phyloP scores from a whole-genome alignment of 768 basidiomycete genomes.

The Mrakia gelida region DNA sequence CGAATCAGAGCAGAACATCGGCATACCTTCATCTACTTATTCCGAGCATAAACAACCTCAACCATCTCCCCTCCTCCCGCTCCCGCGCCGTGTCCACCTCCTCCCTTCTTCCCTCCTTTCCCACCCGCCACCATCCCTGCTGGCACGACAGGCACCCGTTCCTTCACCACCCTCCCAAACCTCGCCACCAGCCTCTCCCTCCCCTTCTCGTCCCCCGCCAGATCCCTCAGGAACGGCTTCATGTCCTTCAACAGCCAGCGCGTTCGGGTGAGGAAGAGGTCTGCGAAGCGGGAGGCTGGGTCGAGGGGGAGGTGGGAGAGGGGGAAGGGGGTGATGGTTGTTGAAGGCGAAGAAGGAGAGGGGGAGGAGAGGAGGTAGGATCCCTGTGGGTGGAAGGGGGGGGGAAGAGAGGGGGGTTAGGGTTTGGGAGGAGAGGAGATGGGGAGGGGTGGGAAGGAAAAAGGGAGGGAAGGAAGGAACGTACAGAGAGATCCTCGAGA shows the following conservation, averaged over 20 bases:
- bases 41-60: conserved; percentile 15
- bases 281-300: conserved; percentile 73
- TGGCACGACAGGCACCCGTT: not conserved
- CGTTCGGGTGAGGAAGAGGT: conserved; percentile 64
- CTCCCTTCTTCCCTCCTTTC: conserved; percentile 16
- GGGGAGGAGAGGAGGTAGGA: conserved; percentile 59
- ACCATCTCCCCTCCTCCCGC: conserved; percentile 23
- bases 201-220: conserved; percentile 77
- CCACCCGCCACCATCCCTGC: not conserved
- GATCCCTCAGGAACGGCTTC: conserved; percentile 70
- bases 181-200: conserved; percentile 82
- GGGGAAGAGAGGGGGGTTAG: too few species aligned
- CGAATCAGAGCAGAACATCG: too few species aligned
- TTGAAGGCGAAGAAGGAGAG: conserved; percentile 38
- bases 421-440: conserved; percentile 50
- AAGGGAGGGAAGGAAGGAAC: not conserved
- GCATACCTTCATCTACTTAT: conserved; percentile 1
- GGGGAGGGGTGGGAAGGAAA: conserved; percentile 50
- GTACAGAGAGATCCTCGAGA: not conserved
- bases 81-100: not conserved
- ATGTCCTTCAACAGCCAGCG: conserved; percentile 75
- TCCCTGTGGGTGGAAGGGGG: conserved; percentile 52
- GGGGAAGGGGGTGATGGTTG: conserved; percentile 67
- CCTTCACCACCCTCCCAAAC: conserved; percentile 61
- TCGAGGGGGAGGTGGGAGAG: conserved; percentile 67